Percentiles rank a stretch among this genome's conserved stretches.
Conservation (phyloP, 2,329 filamentous ascomycete genomes). For the Fusarium transvaalense region DNA sequence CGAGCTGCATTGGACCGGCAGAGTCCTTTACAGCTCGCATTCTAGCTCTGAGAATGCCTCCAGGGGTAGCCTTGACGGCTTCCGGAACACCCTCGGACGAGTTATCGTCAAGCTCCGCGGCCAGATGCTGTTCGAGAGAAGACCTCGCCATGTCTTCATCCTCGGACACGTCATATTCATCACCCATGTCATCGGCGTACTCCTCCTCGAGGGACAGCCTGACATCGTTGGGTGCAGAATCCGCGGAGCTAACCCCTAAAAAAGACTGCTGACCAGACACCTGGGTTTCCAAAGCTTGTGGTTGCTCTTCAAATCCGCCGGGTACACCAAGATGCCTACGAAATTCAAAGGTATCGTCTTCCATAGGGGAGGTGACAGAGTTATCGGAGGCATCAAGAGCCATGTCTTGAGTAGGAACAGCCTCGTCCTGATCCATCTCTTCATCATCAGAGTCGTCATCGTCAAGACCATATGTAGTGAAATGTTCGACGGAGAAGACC, state of each 20-base stretch:
- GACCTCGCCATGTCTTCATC: constrained; percentile 82
- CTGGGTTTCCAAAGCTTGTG: constrained; percentile 67
- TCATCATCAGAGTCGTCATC: constrained; percentile 76
- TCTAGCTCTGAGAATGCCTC: constrained; percentile 72
- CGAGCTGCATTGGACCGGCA: constrained; percentile 68
- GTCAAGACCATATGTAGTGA: constrained; percentile 92
- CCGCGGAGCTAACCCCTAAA: constrained; percentile 93
- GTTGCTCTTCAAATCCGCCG: constrained; percentile 81
- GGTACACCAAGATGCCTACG: constrained; percentile 70
- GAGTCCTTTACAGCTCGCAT: constrained; percentile 73
- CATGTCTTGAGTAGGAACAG: constrained; percentile 39
- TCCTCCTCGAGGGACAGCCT: constrained; percentile 73
- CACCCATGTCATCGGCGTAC: constrained; percentile 67
- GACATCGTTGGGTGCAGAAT: constrained; percentile 75
- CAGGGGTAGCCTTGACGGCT: constrained; percentile 63
- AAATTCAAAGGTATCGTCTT: constrained; percentile 71
- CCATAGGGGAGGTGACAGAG: constrained; percentile 51
- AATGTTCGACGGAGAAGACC: constrained; percentile 95
- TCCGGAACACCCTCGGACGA: constrained; percentile 66
- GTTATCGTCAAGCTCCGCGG: constrained; percentile 77
- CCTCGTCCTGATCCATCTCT: constrained; percentile 32
- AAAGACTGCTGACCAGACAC: constrained; percentile 77
- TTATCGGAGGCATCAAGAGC: constrained; percentile 41
- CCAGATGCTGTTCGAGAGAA: constrained; percentile 78
- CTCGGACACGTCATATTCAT: constrained; percentile 81